Conservation (phyloP, 108 stramenopile species). For the Cyclotella atomus region DNA sequence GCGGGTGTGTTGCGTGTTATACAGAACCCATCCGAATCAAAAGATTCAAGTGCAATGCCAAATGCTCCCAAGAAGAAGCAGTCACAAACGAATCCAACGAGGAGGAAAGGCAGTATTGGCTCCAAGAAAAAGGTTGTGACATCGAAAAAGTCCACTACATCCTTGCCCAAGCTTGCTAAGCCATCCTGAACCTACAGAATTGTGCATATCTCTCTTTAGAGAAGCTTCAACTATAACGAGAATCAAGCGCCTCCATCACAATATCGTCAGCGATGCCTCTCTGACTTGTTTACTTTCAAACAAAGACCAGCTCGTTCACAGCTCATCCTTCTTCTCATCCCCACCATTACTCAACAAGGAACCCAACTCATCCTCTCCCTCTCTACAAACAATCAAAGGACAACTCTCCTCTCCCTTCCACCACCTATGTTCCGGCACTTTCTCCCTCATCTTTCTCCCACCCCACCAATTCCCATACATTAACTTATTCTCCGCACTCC, state of each 20-base stretch:
- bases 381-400: slow-evolving; percentile 53
- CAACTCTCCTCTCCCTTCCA: slow-evolving; percentile 77
- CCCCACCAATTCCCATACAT: slow-evolving; percentile 82
- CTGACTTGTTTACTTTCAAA: background rate
- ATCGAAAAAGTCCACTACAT: background rate
- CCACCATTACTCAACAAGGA: background rate
- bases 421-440: slow-evolving; percentile 58
- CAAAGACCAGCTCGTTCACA: background rate
- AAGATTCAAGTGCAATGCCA: background rate
- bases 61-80: background rate
- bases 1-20: slow-evolving; percentile 31
- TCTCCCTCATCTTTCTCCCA: slow-evolving; percentile 44
- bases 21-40: slow-evolving; percentile 7
- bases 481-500: slow-evolving; percentile 71
- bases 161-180: background rate
- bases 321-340: slow-evolving; percentile 25
- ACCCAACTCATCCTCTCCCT: background rate
- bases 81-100: background rate
- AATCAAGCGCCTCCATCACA: background rate
- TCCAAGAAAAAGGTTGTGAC: background rate
- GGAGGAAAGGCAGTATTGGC: background rate
- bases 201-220: no score
- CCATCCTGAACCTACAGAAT: no score
- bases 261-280: background rate
- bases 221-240: no score